Conservation (phyloP, 2,329 filamentous ascomycete genomes). For the Alternaria brassicae region DNA sequence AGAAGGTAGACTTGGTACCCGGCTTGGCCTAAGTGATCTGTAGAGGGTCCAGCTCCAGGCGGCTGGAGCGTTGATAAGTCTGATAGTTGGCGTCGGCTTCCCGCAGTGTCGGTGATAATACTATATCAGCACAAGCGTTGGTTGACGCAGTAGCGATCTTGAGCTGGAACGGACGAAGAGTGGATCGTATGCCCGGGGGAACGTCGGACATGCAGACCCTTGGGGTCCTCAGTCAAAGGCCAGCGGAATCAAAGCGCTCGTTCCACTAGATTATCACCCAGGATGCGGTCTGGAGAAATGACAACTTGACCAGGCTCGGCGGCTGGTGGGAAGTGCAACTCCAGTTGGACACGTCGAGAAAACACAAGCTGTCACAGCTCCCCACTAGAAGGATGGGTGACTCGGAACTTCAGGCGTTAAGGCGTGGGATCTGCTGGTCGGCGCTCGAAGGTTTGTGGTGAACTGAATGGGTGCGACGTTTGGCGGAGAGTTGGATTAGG, state of each 20-base stretch:
- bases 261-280: constrained; percentile 11
- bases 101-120: constrained; percentile 21
- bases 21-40: constrained; percentile 26
- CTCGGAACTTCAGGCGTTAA: constrained; percentile 24
- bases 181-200: constrained; percentile 12
- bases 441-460: constrained; percentile 24
- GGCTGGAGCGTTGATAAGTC: constrained; percentile 28
- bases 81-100: constrained; percentile 27
- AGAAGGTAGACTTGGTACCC: constrained; percentile 22
- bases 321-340: constrained; percentile 20
- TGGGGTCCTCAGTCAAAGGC: constrained; percentile 1
- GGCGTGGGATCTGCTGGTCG: constrained; percentile 30
- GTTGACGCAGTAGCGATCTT: constrained; percentile 25
- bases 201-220: constrained; percentile 7
- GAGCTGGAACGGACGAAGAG: constrained; percentile 15
- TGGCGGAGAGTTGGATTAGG: constrained; percentile 23
- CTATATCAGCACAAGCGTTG: constrained; percentile 20
- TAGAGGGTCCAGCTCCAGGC: constrained; percentile 33
- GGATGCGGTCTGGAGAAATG: background rate
- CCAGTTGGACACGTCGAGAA: constrained; percentile 17
- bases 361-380: constrained; percentile 17
- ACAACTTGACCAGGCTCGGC: constrained; percentile 1
- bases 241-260: constrained; percentile 5
- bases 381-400: constrained; percentile 19
- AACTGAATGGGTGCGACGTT: constrained; percentile 26